Base-by-base conservation (phyloP, 495 filamentous ascomycete species). In the Tricharina praecox region DNA sequence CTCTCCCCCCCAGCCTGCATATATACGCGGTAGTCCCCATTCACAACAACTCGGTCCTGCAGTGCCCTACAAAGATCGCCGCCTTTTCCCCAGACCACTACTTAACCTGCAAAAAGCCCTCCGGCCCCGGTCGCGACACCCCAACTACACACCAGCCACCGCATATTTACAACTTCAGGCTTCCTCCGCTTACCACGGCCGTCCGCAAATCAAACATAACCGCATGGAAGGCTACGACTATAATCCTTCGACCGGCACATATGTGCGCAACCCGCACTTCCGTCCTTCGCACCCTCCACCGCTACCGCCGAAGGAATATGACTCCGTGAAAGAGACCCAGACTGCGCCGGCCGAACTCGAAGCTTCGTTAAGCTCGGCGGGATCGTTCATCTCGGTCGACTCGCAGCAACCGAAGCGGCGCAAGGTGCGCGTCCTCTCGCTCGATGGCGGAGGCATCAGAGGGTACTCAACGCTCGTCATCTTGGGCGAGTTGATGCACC, bases 361-460 rank as follows among this genome's bases (percentile, higher is more conserved):
- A 10, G 36, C 7, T 11, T 44, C 30, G 47, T 41, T 19, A 40
- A 19, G 21, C 20, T 40, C 37, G 10, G 37, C 16, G 20, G n/a
- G 20, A n/a, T 21, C 10, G 10, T 20, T 15, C 10, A 38, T 34
- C 11, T 20, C 28, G 34, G 28, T 40, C 7, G 21, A 44, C 20
- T n/a, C 9, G 5, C 23, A 13, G 28, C 40, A 24, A 13, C 8
- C 84, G 36, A 93, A 90, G 64, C 88, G 86, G 42, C 87, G 88
- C 60, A 90, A 90, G 13, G 57, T 96, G 61, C 78, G 90, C 56
- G 79, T 97, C 43, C 69, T 97, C 9, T 94, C 86, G 13, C 74
- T 97, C 45, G 90, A 95, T 73, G 90, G 90, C 60, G 90, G 90
- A 53, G 90, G 90, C 51, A 87, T 99, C 43, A 77, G 92, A 52